Evolutionary conservation across 2,329 filamentous ascomycete species (phyloP).

Genomic region (Ophiognomonia clavigignenti-juglandacearum): DNA sequence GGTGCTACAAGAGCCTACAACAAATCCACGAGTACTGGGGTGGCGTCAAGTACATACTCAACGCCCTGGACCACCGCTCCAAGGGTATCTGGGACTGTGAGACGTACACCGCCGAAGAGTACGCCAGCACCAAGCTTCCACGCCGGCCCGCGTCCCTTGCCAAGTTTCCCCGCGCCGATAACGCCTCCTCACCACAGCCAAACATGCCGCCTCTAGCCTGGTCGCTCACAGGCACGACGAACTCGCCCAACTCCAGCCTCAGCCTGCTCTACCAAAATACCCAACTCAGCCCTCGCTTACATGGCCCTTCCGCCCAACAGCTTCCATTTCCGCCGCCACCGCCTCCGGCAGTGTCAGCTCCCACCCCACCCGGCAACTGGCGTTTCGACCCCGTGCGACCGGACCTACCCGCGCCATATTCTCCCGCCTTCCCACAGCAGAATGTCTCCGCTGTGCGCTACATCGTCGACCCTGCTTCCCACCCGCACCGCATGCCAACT

Average conservation of each 20-base stretch:
- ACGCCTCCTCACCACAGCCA: constrained; percentile 38
- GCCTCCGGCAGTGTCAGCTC: constrained; percentile 12
- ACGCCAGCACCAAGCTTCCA: constrained; percentile 61
- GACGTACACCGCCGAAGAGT: constrained; percentile 66
- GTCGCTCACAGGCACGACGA: constrained; percentile 83
- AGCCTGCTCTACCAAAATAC: constrained; percentile 72
- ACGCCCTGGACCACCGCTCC: constrained; percentile 79
- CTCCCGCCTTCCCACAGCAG: constrained; percentile 44
- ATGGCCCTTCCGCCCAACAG: constrained; percentile 22
- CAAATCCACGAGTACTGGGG: constrained; percentile 83
- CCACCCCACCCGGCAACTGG: constrained; percentile 53
- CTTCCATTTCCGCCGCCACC: constrained; percentile 5
- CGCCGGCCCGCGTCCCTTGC: constrained; percentile 37
- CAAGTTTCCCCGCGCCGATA: constrained; percentile 40
- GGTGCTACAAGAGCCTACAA: constrained; percentile 78
- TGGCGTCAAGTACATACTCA: constrained; percentile 81
- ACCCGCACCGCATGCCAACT: constrained; percentile 20
- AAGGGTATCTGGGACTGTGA: constrained; percentile 80
- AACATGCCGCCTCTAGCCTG: constrained; percentile 63
- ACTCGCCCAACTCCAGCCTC: constrained; percentile 78
- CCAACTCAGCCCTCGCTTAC: constrained; percentile 26
- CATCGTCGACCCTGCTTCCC: constrained; percentile 30
- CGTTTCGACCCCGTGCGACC: constrained; percentile 56
- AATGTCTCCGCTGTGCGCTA: constrained; percentile 43
- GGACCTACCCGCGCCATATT: constrained; percentile 44